Evolutionary conservation across 2,329 filamentous ascomycete genomes (phyloP).

Genomic region (Stagonosporopsis rhizophila): DNA sequence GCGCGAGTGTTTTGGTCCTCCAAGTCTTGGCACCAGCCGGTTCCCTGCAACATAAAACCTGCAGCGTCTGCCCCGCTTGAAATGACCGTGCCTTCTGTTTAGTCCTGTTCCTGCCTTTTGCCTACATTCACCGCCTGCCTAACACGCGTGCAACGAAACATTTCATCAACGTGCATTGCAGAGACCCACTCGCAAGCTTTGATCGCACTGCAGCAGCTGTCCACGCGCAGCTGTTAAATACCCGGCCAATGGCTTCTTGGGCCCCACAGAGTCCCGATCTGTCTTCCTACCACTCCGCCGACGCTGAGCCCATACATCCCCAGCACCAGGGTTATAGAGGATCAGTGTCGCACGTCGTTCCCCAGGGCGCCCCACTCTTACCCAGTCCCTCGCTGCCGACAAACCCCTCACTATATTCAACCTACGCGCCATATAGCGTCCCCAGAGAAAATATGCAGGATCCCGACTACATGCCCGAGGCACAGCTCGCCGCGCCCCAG

Average conservation of each 20-base stretch:
- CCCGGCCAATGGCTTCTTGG: conserved; percentile 46
- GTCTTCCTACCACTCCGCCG: conserved; percentile 56
- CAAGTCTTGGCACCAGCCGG: conserved; percentile 5
- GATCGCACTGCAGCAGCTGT: conserved; percentile 24
- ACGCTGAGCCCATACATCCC: conserved; percentile 46
- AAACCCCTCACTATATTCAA: conserved; percentile 21
- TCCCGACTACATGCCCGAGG: conserved; percentile 47
- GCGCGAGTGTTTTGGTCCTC: conserved; percentile 6
- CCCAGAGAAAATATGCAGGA: conserved; percentile 42
- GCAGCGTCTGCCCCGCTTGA: conserved; percentile 12
- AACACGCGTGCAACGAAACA: conserved; percentile 2
- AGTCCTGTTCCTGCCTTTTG: conserved; percentile 17
- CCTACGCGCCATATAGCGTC: conserved; percentile 40
- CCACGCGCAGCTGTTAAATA: conserved; percentile 21
- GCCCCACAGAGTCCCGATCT: conserved; percentile 56
- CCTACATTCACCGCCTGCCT: conserved; percentile 18
- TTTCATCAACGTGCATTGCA: conserved; percentile 15
- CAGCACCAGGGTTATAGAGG: conserved; percentile 49
- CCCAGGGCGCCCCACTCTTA: conserved; percentile 31
- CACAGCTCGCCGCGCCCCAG: conserved; percentile 31
- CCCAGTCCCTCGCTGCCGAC: conserved; percentile 24
- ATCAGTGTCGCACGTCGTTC: conserved; percentile 41
- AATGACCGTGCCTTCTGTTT: conserved; percentile 6
- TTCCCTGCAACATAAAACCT: conserved; percentile 13
- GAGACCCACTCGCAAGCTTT: conserved; percentile 18